Percentiles rank a stretch among this genome's conserved stretches.
Conservation (phyloP, 305 asterid species). For the Rubia peregrina region DNA sequence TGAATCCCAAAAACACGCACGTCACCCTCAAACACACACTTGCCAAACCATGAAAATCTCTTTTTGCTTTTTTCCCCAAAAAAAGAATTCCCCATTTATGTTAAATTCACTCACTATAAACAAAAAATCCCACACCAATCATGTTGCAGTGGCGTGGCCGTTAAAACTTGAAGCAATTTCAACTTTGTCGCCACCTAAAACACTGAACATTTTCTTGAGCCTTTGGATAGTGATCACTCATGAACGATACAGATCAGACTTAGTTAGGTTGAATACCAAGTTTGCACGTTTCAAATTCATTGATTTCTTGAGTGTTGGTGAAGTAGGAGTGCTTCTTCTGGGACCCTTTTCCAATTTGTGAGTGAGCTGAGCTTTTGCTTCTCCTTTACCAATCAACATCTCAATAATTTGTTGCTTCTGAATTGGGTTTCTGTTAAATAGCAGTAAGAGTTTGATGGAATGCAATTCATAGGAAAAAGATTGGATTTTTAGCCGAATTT, state of each 20-base stretch:
- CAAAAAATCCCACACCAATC: slow-evolving; percentile 4
- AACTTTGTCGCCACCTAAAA: neutral
- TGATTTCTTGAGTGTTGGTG: neutral
- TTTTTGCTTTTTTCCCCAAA: neutral
- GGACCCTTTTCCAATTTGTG: neutral
- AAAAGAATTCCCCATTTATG: neutral
- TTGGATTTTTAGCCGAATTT: neutral
- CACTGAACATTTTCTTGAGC: neutral
- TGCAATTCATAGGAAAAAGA: neutral
- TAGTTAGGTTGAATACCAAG: slow-evolving; percentile 6
- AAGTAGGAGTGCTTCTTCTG: slow-evolving; percentile 1
- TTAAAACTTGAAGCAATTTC: slow-evolving; percentile 3
- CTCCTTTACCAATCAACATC: neutral
- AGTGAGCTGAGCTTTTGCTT: neutral
- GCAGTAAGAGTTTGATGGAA: neutral
- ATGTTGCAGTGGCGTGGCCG: slow-evolving; percentile 3
- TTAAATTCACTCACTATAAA: too few species aligned
- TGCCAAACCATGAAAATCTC: neutral
- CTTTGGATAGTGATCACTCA: neutral
- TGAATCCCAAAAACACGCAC: neutral
- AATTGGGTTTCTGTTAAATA: neutral
- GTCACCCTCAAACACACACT: neutral
- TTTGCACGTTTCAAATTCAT: slow-evolving; percentile 3
- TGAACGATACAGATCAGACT: neutral
- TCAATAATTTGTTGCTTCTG: slow-evolving; percentile 1